Evolutionary conservation across 371 early-diverging fungal genomes (phyloP), one percentile per base, ranked within the genome.

Genomic region (Mucor indicus): DNA sequence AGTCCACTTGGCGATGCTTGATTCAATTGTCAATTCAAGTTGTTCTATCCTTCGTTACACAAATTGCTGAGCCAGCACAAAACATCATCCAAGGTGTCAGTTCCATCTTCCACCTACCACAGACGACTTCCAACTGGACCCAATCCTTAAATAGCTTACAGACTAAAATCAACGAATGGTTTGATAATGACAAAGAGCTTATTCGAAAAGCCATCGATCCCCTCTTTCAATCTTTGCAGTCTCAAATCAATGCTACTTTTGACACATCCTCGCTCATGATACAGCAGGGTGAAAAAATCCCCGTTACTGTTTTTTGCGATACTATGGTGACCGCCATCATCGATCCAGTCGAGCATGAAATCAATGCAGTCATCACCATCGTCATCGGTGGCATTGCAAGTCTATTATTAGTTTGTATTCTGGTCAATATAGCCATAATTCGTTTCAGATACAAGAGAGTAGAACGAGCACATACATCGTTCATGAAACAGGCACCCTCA

Each of bases 1-100:
- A 69, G 36, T 65, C 71, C 2, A 64, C 57, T 6, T 68, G 59
- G 24, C 69, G 64, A 8, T 75, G 75, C 32, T 38, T 75, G 9
- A 29, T 75, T 3, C 55, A 48, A 1, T 49, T 75, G 1, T 61
- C 69, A 16, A 32, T 75, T 32, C 56, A 62, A 17, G 42, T 58
- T 2, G 37, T 60, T 1, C 39, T 70, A 1, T 49, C 59, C 0
- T 33, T 61, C 0, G 52, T 64, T 7, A 62, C 60, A 8, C 37
- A 31, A 4, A 44, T 69, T 5, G 38, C 64, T 1, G 46, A 46
- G 3, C 62, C 71, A 1, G 20, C 69, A n/a, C 64, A 70, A 40
- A 39, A 59, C 8, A 55, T 57, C 0, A 53, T 65, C 21, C 48
- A 68, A 23, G 48, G 45, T 2, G 44, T 72, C 13, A 29, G 41